Conservation (phyloP, 1,284 basidiomycete genomes). For the Cystobasidium sp. region DNA sequence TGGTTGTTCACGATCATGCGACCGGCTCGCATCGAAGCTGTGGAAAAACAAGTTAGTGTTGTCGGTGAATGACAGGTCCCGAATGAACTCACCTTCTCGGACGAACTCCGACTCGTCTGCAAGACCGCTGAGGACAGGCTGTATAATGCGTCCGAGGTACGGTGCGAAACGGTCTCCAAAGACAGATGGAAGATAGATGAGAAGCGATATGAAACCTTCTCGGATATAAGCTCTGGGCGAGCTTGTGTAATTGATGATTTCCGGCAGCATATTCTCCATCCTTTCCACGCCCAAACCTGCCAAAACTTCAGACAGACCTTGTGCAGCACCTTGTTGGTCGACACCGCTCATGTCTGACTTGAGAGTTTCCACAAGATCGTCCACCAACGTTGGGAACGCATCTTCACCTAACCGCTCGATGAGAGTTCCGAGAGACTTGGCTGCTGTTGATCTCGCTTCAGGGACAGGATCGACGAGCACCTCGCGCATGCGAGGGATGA, state of each 20-base stretch:
- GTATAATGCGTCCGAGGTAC: constrained; percentile 90
- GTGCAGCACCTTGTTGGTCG: constrained; percentile 93
- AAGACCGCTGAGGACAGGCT: constrained; percentile 88
- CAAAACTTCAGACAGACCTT: constrained; percentile 94
- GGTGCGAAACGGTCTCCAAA: constrained; percentile 96
- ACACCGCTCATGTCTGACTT: constrained; percentile 94
- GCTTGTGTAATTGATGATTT: constrained; percentile 88
- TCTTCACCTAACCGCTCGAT: constrained; percentile 94
- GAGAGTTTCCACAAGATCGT: constrained; percentile 83
- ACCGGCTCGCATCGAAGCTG: constrained; percentile 95
- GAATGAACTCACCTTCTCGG: constrained; percentile 49
- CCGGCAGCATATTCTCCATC: constrained; percentile 90
- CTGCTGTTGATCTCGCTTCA: constrained; percentile 94
- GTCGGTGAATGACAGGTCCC: background rate
- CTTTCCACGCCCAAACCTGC: constrained; percentile 96
- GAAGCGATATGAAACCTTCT: constrained; percentile 97
- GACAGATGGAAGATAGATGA: constrained; percentile 94
- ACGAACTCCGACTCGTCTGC: constrained; percentile 90
- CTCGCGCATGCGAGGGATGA: constrained; percentile 87
- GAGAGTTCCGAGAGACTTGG: constrained; percentile 94
- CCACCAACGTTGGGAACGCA: constrained; percentile 94
- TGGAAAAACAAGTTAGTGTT: constrained; percentile 62
- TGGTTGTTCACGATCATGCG: constrained; percentile 98
- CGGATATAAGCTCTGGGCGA: constrained; percentile 88
- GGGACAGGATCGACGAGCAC: constrained; percentile 71